These are phyloP conservation scores for Berkeleyomyces rouxiae DNA, from an alignment of 2,329 filamentous ascomycete species.

Conservation along the genomic window DNA sequence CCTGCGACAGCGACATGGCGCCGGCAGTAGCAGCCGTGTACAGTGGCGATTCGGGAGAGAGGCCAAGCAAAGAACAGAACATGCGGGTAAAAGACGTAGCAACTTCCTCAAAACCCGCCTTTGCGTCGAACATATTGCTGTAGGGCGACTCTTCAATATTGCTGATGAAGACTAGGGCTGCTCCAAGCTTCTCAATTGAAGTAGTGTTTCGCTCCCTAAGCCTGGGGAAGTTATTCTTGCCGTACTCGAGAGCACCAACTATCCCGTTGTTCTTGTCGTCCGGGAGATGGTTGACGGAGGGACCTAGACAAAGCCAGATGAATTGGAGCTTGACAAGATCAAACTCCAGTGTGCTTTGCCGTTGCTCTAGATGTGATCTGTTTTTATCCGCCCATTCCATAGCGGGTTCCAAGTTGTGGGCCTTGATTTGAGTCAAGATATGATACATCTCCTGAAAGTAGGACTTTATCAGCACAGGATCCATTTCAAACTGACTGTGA, in stretches of 20 bases:
- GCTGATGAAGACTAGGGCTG: constrained; percentile 61
- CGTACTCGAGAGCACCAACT: constrained; percentile 57
- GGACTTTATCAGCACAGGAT: constrained; percentile 43
- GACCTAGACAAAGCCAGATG: constrained; percentile 67
- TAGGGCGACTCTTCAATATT: constrained; percentile 71
- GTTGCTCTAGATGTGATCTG: constrained; percentile 51
- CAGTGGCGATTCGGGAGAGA: constrained; percentile 81
- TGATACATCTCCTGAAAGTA: constrained; percentile 83
- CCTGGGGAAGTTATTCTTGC: constrained; percentile 51
- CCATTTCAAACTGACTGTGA: constrained; percentile 21
- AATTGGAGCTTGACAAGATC: constrained; percentile 83
- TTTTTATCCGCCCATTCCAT: constrained; percentile 74
- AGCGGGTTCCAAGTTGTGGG: constrained; percentile 58
- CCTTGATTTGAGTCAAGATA: constrained; percentile 41
- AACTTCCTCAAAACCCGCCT: constrained; percentile 65
- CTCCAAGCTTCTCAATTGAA: constrained; percentile 68
- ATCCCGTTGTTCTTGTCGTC: constrained; percentile 38
- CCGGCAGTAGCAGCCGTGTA: constrained; percentile 88
- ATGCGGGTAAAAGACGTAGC: constrained; percentile 79
- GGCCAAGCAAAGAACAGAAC: constrained; percentile 79
- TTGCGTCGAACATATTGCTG: constrained; percentile 55
- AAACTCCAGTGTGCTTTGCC: constrained; percentile 88
- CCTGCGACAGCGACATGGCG: constrained; percentile 72
- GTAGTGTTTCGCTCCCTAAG: constrained; percentile 60
- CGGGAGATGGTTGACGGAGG: constrained; percentile 35